phyloP scores from a whole-genome alignment of 768 basidiomycete species.

The Pleurotus pulmonarius region DNA sequence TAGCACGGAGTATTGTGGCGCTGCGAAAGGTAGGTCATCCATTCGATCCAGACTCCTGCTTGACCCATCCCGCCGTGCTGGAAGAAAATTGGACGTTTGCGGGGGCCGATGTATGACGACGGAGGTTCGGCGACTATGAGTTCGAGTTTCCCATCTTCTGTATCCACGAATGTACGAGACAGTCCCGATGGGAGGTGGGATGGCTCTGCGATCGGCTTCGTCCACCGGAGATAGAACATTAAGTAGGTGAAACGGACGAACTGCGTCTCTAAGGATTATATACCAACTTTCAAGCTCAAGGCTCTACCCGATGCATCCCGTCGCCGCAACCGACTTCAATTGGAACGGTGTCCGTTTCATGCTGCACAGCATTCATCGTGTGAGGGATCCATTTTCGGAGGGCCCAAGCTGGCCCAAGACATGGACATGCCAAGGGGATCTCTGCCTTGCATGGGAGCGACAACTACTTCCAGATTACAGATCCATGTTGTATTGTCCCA shows the following conservation, averaged over 20 bases:
- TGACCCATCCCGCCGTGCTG: background rate
- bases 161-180: background rate
- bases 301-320: no score
- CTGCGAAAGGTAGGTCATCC: conserved; percentile 3
- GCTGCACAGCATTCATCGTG: no score
- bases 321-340: no score
- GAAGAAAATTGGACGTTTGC: background rate
- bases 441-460: no score
- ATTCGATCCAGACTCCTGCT: conserved; percentile 3
- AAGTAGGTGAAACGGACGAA: no score
- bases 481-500: background rate
- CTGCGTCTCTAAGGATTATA: no score
- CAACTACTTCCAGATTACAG: no score
- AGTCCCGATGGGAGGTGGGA: background rate
- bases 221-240: conserved; percentile 3
- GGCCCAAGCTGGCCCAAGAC: no score
- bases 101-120: background rate
- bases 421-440: no score
- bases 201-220: background rate
- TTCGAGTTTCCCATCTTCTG: background rate
- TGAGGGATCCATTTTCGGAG: no score
- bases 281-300: no score
- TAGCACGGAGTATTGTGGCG: background rate
- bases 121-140: background rate
- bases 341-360: no score